Evolutionary conservation across 2,329 filamentous ascomycete species (phyloP).

Genomic region (Fusarium sterilihyphosum): DNA sequence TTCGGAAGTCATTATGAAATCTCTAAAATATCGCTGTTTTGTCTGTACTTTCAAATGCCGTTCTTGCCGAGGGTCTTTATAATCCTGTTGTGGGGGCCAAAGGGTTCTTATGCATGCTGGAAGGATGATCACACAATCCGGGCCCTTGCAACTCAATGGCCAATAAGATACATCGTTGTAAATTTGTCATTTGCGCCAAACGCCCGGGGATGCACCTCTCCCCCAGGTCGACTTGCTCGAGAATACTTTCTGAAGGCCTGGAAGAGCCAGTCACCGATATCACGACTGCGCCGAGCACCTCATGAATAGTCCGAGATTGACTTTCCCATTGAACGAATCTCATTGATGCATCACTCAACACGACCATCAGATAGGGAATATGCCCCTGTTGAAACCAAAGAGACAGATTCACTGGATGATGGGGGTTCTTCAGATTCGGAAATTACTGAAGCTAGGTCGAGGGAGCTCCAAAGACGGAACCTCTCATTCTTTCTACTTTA

Average conservation of each 20-base stretch:
- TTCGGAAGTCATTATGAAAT: not conserved
- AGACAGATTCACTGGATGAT: not conserved
- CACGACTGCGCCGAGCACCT: not conserved
- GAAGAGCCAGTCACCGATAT: not conserved
- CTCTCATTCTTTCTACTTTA: not conserved
- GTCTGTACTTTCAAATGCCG: too few relatives aligned
- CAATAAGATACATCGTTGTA: fast-evolving
- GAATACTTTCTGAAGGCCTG: too few relatives aligned
- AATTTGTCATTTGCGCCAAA: not conserved
- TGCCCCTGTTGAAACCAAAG: not conserved
- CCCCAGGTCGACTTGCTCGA: not conserved
- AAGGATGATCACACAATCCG: not conserved
- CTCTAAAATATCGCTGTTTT: too few relatives aligned
- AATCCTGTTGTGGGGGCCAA: not conserved
- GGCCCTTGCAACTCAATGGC: not conserved
- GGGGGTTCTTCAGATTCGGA: not conserved
- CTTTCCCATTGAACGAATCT: too few relatives aligned
- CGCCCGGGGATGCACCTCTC: not conserved
- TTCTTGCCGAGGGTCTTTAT: not conserved
- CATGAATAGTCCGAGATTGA: fast-evolving
- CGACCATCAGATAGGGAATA: not conserved
- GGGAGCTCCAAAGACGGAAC: fast-evolving
- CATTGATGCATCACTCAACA: not conserved
- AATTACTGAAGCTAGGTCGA: fast-evolving
- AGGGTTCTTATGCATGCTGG: not conserved